Conservation (phyloP, 164 flowering plant species). For the Vitis riparia region DNA sequence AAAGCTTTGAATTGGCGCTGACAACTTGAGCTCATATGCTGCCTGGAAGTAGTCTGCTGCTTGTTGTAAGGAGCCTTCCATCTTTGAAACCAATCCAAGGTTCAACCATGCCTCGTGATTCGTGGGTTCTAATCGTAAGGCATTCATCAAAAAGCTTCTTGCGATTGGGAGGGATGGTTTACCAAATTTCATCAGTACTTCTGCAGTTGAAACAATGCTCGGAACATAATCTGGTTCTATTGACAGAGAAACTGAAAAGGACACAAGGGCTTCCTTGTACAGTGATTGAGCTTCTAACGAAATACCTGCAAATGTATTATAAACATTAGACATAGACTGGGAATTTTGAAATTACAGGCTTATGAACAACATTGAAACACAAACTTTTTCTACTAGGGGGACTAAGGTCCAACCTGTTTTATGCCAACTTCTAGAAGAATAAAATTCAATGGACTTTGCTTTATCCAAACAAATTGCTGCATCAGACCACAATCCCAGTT, state of each 20-base stretch:
- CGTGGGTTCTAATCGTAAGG: conserved; percentile 75
- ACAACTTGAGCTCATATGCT: conserved; percentile 73
- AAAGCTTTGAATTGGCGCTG: conserved; percentile 76
- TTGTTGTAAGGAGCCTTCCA: conserved; percentile 72
- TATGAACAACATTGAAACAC: not conserved
- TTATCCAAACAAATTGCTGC: conserved; percentile 67
- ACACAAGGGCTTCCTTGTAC: conserved; percentile 74
- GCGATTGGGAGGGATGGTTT: conserved; percentile 56
- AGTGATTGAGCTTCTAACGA: conserved; percentile 57
- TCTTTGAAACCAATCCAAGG: conserved; percentile 74
- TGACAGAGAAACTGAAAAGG: conserved; percentile 71
- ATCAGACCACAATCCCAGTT: conserved; percentile 58
- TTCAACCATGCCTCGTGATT: conserved; percentile 87
- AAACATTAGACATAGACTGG: not conserved
- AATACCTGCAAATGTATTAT: conserved; percentile 42
- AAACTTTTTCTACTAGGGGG: no score
- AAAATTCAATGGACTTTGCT: conserved; percentile 57
- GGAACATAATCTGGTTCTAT: conserved; percentile 83
- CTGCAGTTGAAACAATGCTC: conserved; percentile 80
- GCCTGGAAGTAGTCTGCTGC: conserved; percentile 96
- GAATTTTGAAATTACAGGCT: not conserved
- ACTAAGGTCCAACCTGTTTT: conserved; percentile 48
- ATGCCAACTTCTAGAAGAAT: conserved; percentile 77
- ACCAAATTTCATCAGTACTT: conserved; percentile 55
- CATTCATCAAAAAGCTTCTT: conserved; percentile 80